Evolutionary conservation across 2,329 filamentous ascomycete genomes (phyloP).

Genomic region (Sporothrix brasiliensis): DNA sequence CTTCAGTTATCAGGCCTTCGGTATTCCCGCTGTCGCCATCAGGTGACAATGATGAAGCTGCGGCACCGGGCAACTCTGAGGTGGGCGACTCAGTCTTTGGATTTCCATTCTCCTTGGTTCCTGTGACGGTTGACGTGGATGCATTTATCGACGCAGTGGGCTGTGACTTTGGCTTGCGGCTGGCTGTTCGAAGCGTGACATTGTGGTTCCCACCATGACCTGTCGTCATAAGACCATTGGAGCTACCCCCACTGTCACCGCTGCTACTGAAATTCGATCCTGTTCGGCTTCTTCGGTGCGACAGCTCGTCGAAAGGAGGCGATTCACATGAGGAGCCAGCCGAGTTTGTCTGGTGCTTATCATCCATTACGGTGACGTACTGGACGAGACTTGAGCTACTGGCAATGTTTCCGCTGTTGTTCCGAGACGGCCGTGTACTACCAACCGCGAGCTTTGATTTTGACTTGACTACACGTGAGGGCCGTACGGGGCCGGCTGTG

Average conservation of each 20-base stretch:
- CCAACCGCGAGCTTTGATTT: neutral
- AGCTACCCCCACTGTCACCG: neutral
- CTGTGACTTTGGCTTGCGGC: constrained; percentile 33
- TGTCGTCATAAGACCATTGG: constrained; percentile 23
- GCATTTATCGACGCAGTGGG: neutral
- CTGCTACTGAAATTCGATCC: neutral
- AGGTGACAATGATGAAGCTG: constrained; percentile 24
- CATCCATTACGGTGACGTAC: neutral
- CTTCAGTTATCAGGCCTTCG: constrained; percentile 33
- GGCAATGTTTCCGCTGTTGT: neutral
- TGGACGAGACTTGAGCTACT: constrained; percentile 3
- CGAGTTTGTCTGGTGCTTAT: constrained; percentile 27
- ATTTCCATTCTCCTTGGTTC: no score
- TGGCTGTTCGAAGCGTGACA: constrained; percentile 35
- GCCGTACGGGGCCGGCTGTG: neutral
- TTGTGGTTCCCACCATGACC: constrained; percentile 35
- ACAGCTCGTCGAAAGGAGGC: neutral
- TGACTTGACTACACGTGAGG: neutral
- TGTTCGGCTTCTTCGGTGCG: neutral
- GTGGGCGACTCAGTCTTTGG: neutral
- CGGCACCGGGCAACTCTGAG: constrained; percentile 9
- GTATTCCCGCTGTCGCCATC: constrained; percentile 22
- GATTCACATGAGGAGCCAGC: constrained; percentile 27
- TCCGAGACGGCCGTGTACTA: neutral
- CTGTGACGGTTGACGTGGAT: neutral